Evolutionary conservation across 805 yeast species (phyloP).

Genomic region (Hanseniaspora guilliermondii): DNA sequence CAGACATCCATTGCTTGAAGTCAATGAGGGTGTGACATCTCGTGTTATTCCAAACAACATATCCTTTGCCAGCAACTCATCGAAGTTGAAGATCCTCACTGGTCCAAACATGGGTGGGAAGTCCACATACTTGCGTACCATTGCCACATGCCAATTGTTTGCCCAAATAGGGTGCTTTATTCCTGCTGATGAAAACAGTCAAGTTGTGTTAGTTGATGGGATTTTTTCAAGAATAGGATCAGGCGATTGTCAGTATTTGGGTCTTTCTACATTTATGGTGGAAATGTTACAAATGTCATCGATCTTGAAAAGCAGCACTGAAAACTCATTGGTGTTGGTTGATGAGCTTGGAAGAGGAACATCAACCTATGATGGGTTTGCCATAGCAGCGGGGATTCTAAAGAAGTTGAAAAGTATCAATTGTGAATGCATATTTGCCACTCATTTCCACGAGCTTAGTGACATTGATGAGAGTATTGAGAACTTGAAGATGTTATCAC

Average conservation of each 20-base stretch:
- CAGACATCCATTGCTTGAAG: conserved; percentile 90
- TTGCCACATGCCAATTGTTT: conserved; percentile 77
- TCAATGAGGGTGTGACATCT: conserved; percentile 58
- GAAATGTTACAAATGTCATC: conserved; percentile 96
- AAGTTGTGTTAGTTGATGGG: conserved; percentile 75
- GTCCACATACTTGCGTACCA: conserved; percentile 80
- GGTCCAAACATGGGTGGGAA: conserved; percentile 99
- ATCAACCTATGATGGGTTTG: conserved; percentile 90
- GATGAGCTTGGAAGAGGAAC: conserved; percentile 84
- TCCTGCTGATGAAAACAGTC: conserved; percentile 61
- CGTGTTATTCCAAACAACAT: conserved; percentile 88
- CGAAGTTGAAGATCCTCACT: conserved; percentile 61
- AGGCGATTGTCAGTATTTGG: conserved; percentile 92
- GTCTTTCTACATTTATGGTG: conserved; percentile 94
- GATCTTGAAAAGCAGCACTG: conserved; percentile 73
- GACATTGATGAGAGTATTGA: conserved; percentile 58
- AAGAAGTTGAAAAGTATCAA: conserved; percentile 58
- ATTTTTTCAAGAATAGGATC: conserved; percentile 97
- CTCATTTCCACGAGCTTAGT: conserved; percentile 94
- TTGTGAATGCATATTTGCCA: conserved; percentile 78
- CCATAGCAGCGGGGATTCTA: conserved; percentile 94
- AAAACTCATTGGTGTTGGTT: conserved; percentile 74
- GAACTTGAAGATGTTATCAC: conserved; percentile 89
- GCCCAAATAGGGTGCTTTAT: conserved; percentile 83
- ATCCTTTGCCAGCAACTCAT: conserved; percentile 26